Evolutionary conservation across 2,329 filamentous ascomycete species (phyloP).

Genomic region (Exophiala xenobiotica): DNA sequence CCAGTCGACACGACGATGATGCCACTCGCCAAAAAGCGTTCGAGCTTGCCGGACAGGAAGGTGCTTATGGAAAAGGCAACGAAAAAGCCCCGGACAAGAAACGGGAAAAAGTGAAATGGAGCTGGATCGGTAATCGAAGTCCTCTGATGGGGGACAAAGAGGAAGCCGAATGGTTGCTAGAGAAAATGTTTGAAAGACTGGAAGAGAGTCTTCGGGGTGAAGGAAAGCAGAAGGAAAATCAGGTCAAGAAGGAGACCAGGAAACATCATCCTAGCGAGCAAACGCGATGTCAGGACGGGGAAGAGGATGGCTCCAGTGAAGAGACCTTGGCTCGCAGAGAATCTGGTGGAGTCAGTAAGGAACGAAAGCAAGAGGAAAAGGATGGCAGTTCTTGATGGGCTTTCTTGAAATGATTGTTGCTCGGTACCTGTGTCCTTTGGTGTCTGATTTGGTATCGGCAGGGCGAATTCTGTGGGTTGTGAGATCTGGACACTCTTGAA

Average conservation of each 20-base stretch:
- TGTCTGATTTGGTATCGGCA: not conserved
- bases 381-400: not conserved
- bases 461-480: no score
- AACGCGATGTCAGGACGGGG: not conserved
- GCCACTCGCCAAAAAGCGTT: not conserved
- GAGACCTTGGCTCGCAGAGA: not conserved
- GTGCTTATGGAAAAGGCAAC: not conserved
- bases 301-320: not conserved
- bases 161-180: slow-evolving; percentile 46
- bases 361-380: not conserved
- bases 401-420: not conserved
- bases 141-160: slow-evolving; percentile 43
- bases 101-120: slow-evolving; percentile 35
- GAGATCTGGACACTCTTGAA: no score
- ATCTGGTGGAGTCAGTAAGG: not conserved
- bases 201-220: slow-evolving; percentile 37
- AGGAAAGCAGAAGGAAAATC: slow-evolving; percentile 12
- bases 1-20: not conserved
- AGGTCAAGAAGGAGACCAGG: slow-evolving; percentile 15
- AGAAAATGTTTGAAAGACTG: slow-evolving; percentile 39
- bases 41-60: not conserved
- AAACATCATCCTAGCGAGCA: slow-evolving; percentile 1
- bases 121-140: slow-evolving; percentile 42
- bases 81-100: slow-evolving; percentile 4
- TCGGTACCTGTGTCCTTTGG: not conserved